Conservation (phyloP, 2,329 filamentous ascomycete species). For the Colletotrichum sp. region DNA sequence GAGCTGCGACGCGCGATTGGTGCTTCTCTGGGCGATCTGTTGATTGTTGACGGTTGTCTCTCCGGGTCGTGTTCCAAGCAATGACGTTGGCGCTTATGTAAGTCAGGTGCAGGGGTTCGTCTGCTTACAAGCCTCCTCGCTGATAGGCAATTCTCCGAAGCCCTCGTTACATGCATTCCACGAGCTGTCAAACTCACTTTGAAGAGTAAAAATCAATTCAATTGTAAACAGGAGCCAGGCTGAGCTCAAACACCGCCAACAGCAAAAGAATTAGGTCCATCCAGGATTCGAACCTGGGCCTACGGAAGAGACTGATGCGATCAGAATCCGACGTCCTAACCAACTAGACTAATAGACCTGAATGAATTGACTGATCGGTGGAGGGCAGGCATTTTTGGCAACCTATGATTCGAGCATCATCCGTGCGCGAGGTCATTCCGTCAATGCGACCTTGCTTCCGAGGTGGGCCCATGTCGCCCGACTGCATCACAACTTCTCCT, state of each 20-base stretch:
- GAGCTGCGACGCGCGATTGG: neutral
- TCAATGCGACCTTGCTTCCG: neutral
- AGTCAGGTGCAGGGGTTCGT: neutral
- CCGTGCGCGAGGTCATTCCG: neutral
- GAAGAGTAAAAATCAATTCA: neutral
- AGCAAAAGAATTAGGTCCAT: slow-evolving; percentile 1
- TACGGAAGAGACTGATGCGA: slow-evolving; percentile 4
- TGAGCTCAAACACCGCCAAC: rapidly evolving
- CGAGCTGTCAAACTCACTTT: neutral
- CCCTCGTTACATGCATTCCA: neutral
- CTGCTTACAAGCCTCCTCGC: neutral
- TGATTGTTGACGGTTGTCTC: slow-evolving; percentile 1
- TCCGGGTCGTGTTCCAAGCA: neutral
- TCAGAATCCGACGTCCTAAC: slow-evolving; percentile 23
- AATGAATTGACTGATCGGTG: neutral
- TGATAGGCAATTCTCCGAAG: neutral
- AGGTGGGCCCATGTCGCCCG: neutral
- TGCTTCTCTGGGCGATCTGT: slow-evolving; percentile 6
- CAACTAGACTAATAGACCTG: slow-evolving; percentile 23
- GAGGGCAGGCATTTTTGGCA: rapidly evolving
- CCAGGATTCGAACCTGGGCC: slow-evolving; percentile 22
- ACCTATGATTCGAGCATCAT: neutral
- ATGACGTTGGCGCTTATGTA: slow-evolving; percentile 12
- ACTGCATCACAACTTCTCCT: neutral
- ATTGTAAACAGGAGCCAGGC: neutral